phyloP scores from a whole-genome alignment of 2,329 filamentous ascomycete genomes.

The Paramyrothecium roridum region DNA sequence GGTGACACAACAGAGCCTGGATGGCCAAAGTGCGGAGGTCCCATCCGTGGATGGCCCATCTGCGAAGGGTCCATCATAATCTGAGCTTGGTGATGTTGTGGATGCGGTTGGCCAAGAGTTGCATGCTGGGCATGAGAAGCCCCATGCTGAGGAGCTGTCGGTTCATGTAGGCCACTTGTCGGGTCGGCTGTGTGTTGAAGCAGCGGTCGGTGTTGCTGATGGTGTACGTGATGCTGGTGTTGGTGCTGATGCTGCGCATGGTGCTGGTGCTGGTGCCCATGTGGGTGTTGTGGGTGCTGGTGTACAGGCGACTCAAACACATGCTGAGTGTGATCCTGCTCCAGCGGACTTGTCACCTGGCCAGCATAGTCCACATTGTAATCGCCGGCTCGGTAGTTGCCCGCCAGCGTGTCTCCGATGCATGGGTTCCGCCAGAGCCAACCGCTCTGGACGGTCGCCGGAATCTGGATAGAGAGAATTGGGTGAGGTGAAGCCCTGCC shows the following conservation, averaged over 20 bases:
- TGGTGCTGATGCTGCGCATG: constrained; percentile 6
- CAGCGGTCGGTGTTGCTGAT: constrained; percentile 41
- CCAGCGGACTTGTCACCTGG: constrained; percentile 63
- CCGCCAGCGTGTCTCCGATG: constrained; percentile 68
- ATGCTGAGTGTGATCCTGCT: constrained; percentile 62
- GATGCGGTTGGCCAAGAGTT: constrained; percentile 38
- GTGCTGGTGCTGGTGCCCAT: background rate
- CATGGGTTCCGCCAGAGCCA: constrained; percentile 77
- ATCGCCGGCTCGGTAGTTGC: constrained; percentile 70
- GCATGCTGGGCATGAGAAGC: constrained; percentile 27
- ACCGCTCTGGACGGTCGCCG: constrained; percentile 70
- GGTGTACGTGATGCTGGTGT: constrained; percentile 25
- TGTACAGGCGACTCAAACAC: constrained; percentile 52
- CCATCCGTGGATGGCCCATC: constrained; percentile 50
- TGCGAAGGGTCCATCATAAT: constrained; percentile 55
- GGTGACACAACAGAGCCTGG: constrained; percentile 47
- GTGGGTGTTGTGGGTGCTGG: constrained; percentile 14
- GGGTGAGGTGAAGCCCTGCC: constrained; percentile 49
- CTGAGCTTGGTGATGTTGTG: constrained; percentile 45
- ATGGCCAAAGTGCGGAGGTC: constrained; percentile 49
- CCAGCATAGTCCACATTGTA: constrained; percentile 74
- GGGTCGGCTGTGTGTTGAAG: constrained; percentile 42
- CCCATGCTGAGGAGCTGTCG: constrained; percentile 33
- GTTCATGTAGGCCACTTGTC: constrained; percentile 43
- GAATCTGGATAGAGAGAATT: constrained; percentile 59